Base-by-base conservation (phyloP, 2,329 filamentous ascomycete species). In the Decorospora gaudefroyi region DNA sequence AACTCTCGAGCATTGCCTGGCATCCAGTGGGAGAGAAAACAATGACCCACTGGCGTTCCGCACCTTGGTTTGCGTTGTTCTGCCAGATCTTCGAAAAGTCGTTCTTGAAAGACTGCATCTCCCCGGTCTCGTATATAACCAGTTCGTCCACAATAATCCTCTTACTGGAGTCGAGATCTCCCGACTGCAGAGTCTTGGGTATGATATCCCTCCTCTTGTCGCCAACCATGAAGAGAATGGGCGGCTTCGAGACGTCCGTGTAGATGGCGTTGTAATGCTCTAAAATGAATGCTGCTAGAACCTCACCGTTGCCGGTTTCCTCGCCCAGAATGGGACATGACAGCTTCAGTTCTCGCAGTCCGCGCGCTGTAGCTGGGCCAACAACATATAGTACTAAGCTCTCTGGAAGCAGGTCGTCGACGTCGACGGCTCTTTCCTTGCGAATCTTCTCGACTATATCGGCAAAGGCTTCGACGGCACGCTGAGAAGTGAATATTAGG, bases 131-230 rank as follows among this genome's bases (percentile, higher is more conserved):
- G 65, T 99, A 99, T 9, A 96, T 85, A 2, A 92, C 83, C 6
- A 90, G 65, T 69, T 97, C 91, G 25, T 87, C 80, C 1, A 97
- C 86, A 6, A 69, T 70, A 15, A 93, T 86, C 34, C 80, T 75
- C 38, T 71, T 69, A 10, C 74, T 63, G 0, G 65, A 52, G 0
- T 78, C 69, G 6, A 90, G 71, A 0, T 65, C 58, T 0, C 74
- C 64, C 26, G 81, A 78, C 76, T 84, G 87, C 25, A 97, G 74
- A 1, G 82, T 89, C 58, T 81, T 88, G 1, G 93, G 91, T 52
- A 99, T 96, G 54, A 96, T 83, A 67, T 97, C 93, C 30, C 93
- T 77, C 41, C 90, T 81, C 65, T 91, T 88, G 66, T 96, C 92
- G 13, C 93, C 93, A 0, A 95, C 90, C 10, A 95, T 79, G 68